Base-by-base conservation (phyloP, 1,284 basidiomycete genomes). In the Sporisorium reilianum region DNA sequence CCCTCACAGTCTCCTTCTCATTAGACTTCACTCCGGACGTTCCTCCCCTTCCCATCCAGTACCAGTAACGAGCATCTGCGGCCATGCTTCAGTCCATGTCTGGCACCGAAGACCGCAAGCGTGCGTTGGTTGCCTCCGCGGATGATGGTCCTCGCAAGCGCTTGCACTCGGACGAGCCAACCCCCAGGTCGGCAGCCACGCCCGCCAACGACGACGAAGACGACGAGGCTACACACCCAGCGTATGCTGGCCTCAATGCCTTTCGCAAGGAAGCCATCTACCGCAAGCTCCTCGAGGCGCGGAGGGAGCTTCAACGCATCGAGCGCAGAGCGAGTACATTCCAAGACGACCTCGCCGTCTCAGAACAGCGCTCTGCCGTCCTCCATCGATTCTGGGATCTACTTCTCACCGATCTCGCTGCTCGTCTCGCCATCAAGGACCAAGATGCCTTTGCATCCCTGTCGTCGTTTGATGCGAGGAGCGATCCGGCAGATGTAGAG, bases 221-320 rank as follows among this genome's bases (percentile, higher is more conserved):
- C 16, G 80, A 75, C 9, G 64, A 75, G 28, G 45, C 50, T 11
- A 22, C 63, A n/a, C 64, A 73, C 51, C 55, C 66, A 23, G 59
- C 74, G 2, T 65, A 66, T 38, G 53, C 55, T 36, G 63, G 49
- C 11, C 59, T 65, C 11, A 69, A 81, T 60, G 71, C 73, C 5
- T 83, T 76, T 50, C 60, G 81, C 32, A 83, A 83, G 45, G 81
- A 83, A 30, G 81, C 81, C 46, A 80, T 83, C 54, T 83, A 79
- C 41, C 77, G 81, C 32, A 57, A 70, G 46, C 46, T 83, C 49
- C 78, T 79, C 23, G 80, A 83, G 44, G 66, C 75, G 5, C 55
- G 67, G 40, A 67, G 81, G 36, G 76, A 79, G 12, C 44, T 78
- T 10, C 56, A 59, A 32, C 67, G 80, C 9, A 41, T 71, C 23